phyloP scores from a whole-genome alignment of 208 protist genomes.

The Leishmania martiniquensis region DNA sequence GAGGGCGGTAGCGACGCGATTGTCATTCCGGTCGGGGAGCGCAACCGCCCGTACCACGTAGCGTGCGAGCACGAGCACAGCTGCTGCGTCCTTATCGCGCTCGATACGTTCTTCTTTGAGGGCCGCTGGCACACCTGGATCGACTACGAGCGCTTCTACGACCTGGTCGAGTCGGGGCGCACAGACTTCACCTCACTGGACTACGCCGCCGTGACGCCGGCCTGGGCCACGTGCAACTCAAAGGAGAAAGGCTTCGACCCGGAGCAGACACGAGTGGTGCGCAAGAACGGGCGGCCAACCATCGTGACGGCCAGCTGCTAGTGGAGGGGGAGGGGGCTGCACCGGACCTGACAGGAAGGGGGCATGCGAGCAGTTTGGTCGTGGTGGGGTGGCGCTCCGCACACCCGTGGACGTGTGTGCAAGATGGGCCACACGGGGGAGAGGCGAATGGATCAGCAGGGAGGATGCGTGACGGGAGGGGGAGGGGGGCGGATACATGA shows the following conservation, averaged over 20 bases:
- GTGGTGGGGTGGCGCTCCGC: no score
- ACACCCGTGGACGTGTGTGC: no score
- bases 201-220: constrained; percentile 76
- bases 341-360: neutral
- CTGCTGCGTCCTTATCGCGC: constrained; percentile 91
- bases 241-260: constrained; percentile 92
- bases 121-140: constrained; percentile 92
- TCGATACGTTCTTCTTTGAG: constrained; percentile 84
- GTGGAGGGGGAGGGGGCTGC: neutral
- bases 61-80: constrained; percentile 94
- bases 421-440: no score
- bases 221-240: constrained; percentile 85
- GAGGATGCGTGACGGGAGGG: neutral
- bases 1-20: constrained; percentile 14
- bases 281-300: constrained; percentile 66
- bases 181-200: constrained; percentile 75
- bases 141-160: constrained; percentile 86
- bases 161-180: constrained; percentile 48
- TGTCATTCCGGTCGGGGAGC: constrained; percentile 37
- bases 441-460: no score
- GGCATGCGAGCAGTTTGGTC: neutral
- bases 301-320: constrained; percentile 45
- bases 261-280: constrained; percentile 60
- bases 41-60: constrained; percentile 80
- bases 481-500: no score